Percentiles rank a stretch among this genome's conserved stretches.
These are phyloP conservation scores for Diaporthe citri DNA, from an alignment of 2,329 filamentous ascomycete genomes.

Conservation along the genomic window DNA sequence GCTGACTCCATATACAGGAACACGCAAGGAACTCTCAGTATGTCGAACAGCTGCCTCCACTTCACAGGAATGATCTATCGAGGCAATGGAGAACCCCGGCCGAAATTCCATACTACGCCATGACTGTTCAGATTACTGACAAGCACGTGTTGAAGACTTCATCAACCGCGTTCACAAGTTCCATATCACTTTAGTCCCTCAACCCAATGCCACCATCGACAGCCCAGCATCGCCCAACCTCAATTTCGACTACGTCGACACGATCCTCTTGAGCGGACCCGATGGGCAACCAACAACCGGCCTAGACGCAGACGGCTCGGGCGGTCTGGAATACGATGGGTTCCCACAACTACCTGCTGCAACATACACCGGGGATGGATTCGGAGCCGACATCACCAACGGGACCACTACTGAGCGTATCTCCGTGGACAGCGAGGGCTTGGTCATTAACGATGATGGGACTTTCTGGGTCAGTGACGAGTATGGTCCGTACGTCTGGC, in stretches of 20 bases:
- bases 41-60: background rate
- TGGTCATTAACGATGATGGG: conserved; percentile 70
- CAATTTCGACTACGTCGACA: conserved; percentile 72
- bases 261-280: conserved; percentile 74
- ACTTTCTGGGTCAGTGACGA: conserved; percentile 79
- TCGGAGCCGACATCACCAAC: conserved; percentile 70
- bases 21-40: conserved; percentile 73
- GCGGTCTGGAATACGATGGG: conserved; percentile 65
- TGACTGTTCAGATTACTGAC: background rate
- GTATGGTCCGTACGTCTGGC: conserved; percentile 78
- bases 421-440: conserved; percentile 74
- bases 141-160: conserved; percentile 55
- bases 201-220: conserved; percentile 61
- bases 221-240: conserved; percentile 72
- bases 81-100: no score
- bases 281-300: conserved; percentile 73
- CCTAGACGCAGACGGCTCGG: conserved; percentile 70
- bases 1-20: conserved; percentile 58
- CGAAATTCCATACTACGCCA: no score
- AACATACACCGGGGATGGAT: conserved; percentile 76
- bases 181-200: conserved; percentile 68
- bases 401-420: conserved; percentile 63
- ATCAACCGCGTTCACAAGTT: conserved; percentile 78
- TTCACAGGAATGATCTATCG: background rate
- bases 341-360: conserved; percentile 74